Base-by-base conservation (phyloP, 2,329 filamentous ascomycete species). In the Colletotrichum sojae region DNA sequence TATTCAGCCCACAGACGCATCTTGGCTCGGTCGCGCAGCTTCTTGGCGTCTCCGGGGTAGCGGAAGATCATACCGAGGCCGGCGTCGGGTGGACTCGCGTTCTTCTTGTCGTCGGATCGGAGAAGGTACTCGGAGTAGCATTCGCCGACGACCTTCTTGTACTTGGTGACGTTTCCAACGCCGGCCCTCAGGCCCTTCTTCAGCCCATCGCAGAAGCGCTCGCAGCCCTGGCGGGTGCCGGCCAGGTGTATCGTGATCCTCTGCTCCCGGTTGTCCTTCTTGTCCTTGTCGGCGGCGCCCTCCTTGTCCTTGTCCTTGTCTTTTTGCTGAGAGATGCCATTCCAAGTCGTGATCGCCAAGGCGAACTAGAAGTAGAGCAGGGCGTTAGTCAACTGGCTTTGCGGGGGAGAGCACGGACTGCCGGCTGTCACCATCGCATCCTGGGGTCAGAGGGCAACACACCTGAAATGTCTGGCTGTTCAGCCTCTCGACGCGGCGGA, bases 1-100 rank as follows among this genome's bases (percentile, higher is more conserved):
- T 99, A 99, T 81, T 99, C 96, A 67, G 93, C 94, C 96, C 96
- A 99, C 48, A 99, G 83, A 53, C 96, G 89, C 92, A 99, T 98
- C 84, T 99, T 99, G 77, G 95, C 97, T 66, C 94, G 89, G 79
- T 99, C 96, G 73, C 96, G 89, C 69, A 98, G 86, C 82, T 98
- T 98, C 77, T 95, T 93, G 45, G 95, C 89, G 82, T 99, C 97
- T 65, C 96, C 96, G 1, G 96, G 96, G 77, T 99, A 99, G 76
- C 92, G 91, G 81, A 98, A 99, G 15, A 97, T 73, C 88, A 97
- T 93, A 43, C 96, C 96, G 43, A 99, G 84, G 1, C 96, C 96
- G 22, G 95, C 96, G 81, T 99, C 95, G n/a, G 96, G 95, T 15
- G 92, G 89, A 62, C 88, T 86, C 46, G 83, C 85, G 25, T 85